These are phyloP conservation scores for Zygoascus biomembranicola DNA, from an alignment of 805 yeast species.

Conservation along the genomic window DNA sequence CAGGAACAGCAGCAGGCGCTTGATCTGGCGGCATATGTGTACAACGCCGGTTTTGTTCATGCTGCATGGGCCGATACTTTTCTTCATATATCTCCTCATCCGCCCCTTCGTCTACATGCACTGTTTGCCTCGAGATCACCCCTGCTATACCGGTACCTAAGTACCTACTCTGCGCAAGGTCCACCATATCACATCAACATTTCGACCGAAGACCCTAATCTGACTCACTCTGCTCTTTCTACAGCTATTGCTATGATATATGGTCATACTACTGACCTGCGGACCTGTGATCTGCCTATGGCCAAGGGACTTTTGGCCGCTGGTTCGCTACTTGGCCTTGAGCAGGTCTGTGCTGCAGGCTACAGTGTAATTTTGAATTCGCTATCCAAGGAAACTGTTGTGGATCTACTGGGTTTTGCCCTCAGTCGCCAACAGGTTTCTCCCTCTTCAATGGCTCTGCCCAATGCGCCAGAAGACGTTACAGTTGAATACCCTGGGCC, in stretches of 20 bases:
- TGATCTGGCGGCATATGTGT: constrained; percentile 22
- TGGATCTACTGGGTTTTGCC: constrained; percentile 20
- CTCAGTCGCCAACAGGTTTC: constrained; percentile 5
- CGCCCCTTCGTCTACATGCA: constrained; percentile 26
- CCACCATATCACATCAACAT: constrained; percentile 25
- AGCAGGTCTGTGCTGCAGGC: constrained; percentile 20
- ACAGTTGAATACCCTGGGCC: constrained; percentile 20
- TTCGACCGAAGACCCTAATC: constrained; percentile 16
- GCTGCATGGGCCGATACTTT: constrained; percentile 31
- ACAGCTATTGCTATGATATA: constrained; percentile 28
- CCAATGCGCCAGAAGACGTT: constrained; percentile 7
- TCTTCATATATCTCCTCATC: constrained; percentile 20
- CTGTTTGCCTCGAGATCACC: constrained; percentile 28
- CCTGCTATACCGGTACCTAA: constrained; percentile 20
- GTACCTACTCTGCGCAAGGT: constrained; percentile 14
- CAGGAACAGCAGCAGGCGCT: constrained; percentile 2
- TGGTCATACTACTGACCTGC: constrained; percentile 21
- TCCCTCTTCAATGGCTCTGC: background rate
- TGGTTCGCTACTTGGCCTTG: constrained; percentile 24
- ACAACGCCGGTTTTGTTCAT: constrained; percentile 26
- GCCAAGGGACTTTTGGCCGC: constrained; percentile 26
- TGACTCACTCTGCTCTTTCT: constrained; percentile 22
- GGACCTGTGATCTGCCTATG: constrained; percentile 13
- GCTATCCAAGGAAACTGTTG: constrained; percentile 16
- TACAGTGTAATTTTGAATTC: constrained; percentile 14